Evolutionary conservation across 2,329 filamentous ascomycete genomes (phyloP), one percentile per base, ranked within the genome.

Genomic region (Thelonectria blattea): DNA sequence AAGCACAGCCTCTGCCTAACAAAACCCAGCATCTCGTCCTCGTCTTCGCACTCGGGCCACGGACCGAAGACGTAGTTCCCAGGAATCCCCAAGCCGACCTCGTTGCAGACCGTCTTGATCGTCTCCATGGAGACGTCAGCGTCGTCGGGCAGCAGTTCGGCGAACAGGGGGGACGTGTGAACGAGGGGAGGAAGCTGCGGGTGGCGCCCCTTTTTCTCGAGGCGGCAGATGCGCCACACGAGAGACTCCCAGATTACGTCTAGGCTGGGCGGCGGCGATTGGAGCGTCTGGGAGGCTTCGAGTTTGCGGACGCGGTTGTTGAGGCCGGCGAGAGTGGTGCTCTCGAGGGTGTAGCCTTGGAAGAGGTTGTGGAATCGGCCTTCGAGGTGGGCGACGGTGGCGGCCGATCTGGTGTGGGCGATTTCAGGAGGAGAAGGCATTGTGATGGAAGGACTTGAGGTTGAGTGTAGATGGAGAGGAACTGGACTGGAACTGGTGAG

Each of bases 161-260:
- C 20, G 24, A 56, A 56, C 27, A n/a, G 18, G 34, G 2, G 42
- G 34, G 18, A 3, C 37, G 2, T 2, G 37, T 12, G 14, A 5
- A 17, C 2, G 17, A 41, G 5, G 14, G 43, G 3, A 2, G 18
- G 22, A 5, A 32, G 4, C 5, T n/a, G 11, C 15, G 4, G 14
- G 8, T 24, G 17, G 22, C 43, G 24, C 27, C 17, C 22, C 34
- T 55, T 46, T 54, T 15, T 20, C 50, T 30, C 12, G n/a, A 56
- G 4, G 12, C 37, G 46, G 24, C 37, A 50, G 47, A 56, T 51
- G 17, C 54, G 54, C 27, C 48, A 37, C 5, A 47, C 54, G 12
- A 56, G 54, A 1, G 54, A 56, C 2, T 56, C 54, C 54, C 54
- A 56, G 4, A 46, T 56, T 6, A 47, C 12, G 4, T 39, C 27